Conservation (phyloP, 768 basidiomycete genomes). For the Macrolepiota fuliginosa region DNA sequence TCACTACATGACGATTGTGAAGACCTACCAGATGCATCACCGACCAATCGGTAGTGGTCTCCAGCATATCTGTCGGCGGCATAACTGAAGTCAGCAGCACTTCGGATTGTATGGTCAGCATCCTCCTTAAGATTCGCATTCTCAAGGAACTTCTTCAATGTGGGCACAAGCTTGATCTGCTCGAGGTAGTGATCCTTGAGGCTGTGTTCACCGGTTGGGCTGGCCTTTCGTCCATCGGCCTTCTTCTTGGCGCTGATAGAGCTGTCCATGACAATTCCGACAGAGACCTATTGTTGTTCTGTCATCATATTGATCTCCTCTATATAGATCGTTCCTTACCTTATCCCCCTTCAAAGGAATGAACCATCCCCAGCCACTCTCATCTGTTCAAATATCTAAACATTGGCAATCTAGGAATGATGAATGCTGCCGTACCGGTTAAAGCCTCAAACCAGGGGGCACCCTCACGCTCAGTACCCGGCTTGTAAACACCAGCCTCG, state of each 20-base stretch:
- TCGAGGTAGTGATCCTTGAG: slow-evolving; percentile 27
- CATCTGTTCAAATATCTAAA: slow-evolving; percentile 30
- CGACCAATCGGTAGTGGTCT: slow-evolving; percentile 28
- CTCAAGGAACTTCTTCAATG: slow-evolving; percentile 22
- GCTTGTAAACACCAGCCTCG: slow-evolving; percentile 24
- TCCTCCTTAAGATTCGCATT: slow-evolving; percentile 24
- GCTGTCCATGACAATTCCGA: slow-evolving; percentile 52
- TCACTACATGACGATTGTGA: neutral
- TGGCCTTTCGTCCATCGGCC: slow-evolving; percentile 15
- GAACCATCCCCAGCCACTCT: slow-evolving; percentile 57
- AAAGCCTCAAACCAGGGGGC: slow-evolving; percentile 36
- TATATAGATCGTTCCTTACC: neutral
- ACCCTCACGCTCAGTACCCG: slow-evolving; percentile 28
- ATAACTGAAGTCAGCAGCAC: slow-evolving; percentile 35
- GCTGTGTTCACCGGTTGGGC: slow-evolving; percentile 10
- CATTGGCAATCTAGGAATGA: neutral
- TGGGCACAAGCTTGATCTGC: slow-evolving; percentile 26
- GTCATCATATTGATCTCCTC: neutral
- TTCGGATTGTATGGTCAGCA: slow-evolving; percentile 18
- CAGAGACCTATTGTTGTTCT: slow-evolving; percentile 31
- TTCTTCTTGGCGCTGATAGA: slow-evolving; percentile 28
- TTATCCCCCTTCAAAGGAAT: slow-evolving; percentile 50
- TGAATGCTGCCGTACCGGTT: slow-evolving; percentile 17
- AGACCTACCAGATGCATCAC: slow-evolving; percentile 29
- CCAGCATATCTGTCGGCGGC: slow-evolving; percentile 30